Evolutionary conservation across 148 eudicot species (phyloP).

Genomic region (Vaccinium macrocarpon): DNA sequence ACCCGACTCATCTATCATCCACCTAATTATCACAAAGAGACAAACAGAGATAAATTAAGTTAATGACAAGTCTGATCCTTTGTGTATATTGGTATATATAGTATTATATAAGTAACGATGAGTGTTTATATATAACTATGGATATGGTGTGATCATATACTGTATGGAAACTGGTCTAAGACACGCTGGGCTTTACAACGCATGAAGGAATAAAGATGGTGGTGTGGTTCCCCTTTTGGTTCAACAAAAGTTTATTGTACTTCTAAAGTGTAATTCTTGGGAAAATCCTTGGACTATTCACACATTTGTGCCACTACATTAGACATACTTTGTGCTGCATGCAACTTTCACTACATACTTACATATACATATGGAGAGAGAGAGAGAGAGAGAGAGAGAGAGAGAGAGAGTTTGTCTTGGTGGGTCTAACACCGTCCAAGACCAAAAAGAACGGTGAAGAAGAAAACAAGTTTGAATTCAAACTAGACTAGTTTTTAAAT

Average conservation of each 20-base stretch:
- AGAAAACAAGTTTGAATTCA: neutral
- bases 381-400: neutral
- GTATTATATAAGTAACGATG: neutral
- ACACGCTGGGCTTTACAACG: constrained; percentile 11
- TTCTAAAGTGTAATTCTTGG: neutral
- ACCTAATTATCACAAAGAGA: neutral
- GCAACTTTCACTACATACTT: neutral
- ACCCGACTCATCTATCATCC: neutral
- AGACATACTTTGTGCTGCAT: neutral
- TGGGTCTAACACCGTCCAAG: neutral
- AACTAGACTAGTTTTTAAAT: neutral
- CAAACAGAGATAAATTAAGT: neutral
- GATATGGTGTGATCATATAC: neutral
- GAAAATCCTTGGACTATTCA: neutral
- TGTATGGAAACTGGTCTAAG: neutral
- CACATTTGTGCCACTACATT: neutral
- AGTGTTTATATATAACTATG: neutral
- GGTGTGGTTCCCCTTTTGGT: constrained; percentile 3
- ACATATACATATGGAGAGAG: neutral
- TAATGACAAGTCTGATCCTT: neutral
- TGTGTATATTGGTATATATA: neutral
- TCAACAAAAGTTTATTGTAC: constrained; percentile 1
- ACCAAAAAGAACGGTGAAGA: neutral
- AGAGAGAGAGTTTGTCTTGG: neutral
- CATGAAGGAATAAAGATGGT: constrained; percentile 6